phyloP scores from a whole-genome alignment of 805 yeast genomes.

The Blastobotrys attinorum region DNA sequence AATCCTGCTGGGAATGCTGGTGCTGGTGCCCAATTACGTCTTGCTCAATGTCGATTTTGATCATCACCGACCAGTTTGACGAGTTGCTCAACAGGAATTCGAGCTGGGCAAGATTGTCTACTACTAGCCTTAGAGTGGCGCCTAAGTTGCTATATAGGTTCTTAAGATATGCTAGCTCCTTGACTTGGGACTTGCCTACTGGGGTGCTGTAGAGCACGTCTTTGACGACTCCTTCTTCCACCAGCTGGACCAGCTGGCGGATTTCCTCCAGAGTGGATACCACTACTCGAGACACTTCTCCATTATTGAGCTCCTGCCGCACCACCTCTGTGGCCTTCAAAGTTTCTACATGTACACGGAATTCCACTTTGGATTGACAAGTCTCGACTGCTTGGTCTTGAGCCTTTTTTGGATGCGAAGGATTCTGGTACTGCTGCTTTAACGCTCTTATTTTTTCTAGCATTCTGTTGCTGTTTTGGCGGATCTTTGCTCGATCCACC shows the following conservation, averaged over 20 bases:
- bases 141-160: constrained; percentile 29
- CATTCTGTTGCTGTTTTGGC: constrained; percentile 8
- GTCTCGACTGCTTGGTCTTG: constrained; percentile 2
- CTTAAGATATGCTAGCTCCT: constrained; percentile 33
- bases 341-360: constrained; percentile 69
- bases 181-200: constrained; percentile 36
- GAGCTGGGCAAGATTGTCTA: constrained; percentile 54
- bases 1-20: too few species aligned
- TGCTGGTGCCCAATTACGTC: too few species aligned
- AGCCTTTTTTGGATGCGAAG: too few species aligned
- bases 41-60: constrained; percentile 64
- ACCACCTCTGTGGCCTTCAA: constrained; percentile 61
- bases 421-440: neutral
- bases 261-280: constrained; percentile 66
- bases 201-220: constrained; percentile 56
- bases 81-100: constrained; percentile 31
- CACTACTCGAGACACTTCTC: constrained; percentile 34
- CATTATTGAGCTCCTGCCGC: constrained; percentile 39
- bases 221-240: constrained; percentile 32
- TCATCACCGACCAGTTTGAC: constrained; percentile 47
- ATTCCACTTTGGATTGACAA: constrained; percentile 1
- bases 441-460: neutral
- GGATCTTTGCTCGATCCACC: constrained; percentile 10
- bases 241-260: constrained; percentile 38
- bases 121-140: constrained; percentile 33